Base-by-base conservation (phyloP, 768 basidiomycete genomes). In the Clitopilus passeckerianus region DNA sequence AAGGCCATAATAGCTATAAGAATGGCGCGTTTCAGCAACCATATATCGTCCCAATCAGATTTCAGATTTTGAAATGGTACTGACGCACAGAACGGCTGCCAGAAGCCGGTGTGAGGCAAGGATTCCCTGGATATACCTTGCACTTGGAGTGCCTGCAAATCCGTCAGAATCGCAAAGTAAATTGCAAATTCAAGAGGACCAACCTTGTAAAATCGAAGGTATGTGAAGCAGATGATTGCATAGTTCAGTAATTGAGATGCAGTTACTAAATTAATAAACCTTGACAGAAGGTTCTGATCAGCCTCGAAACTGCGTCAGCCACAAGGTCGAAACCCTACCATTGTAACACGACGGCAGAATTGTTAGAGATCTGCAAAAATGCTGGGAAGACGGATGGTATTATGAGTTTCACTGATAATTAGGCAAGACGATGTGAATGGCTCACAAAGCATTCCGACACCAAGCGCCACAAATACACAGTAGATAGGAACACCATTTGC, bases 401-500 rank as follows among this genome's bases (percentile, higher is more conserved):
- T 7, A 30, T 30, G 4, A 30, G 27, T 30, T 30, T 30, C 27
- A 30, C 7, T 30, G 27, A 30, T 30, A 30, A 30, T 30, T 30
- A 30, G 27, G 27, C 27, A n/a, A n/a, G n/a, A n/a, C n/a, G n/a
- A n/a, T n/a, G n/a, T 16, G 16, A 20, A 20, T 4, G 15, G 66
- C 75, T 58, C 44, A 80, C 77, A 67, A 18, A 77, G 61, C 20
- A 75, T 62, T 5, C 79, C 65, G 56, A 80, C 66, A 15, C 64
- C 70, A 46, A 82, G 70, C 1, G 80, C 75, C 3, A 79, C 64
- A 1, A 70, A 68, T 10, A 86, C 80, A 30, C 81, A 82, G 63
- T 74, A 85, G 16, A 86, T 69, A 0, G 87, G 87, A 9, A 86
- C 83, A 27, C 86, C 86, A 58, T 70, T 72, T 43, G 72, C 70